phyloP scores from a whole-genome alignment of 306 rosid species.

The Luffa acutangula region DNA sequence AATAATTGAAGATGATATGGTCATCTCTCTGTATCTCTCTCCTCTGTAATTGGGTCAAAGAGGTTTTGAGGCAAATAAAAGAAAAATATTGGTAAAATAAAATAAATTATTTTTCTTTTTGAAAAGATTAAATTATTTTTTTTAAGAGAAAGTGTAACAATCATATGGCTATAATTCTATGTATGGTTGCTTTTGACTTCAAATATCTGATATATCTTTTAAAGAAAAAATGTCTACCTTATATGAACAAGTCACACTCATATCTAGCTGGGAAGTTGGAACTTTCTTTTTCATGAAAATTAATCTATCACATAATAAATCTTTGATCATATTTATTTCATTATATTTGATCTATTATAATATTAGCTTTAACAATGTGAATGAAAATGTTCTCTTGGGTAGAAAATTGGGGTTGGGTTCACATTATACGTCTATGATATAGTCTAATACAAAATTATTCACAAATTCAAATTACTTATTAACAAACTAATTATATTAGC shows the following conservation, averaged over 20 bases:
- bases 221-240: background rate
- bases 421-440: background rate
- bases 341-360: background rate
- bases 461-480: too few species aligned
- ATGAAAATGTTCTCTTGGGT: background rate
- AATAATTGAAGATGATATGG: background rate
- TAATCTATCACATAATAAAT: background rate
- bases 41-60: background rate
- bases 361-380: background rate
- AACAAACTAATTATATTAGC: too few species aligned
- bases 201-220: background rate
- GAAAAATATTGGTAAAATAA: background rate
- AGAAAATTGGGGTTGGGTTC: background rate
- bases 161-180: background rate
- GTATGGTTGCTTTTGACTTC: background rate
- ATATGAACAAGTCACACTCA: background rate
- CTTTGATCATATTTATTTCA: background rate
- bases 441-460: too few species aligned
- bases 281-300: background rate
- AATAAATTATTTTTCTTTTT: background rate
- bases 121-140: background rate
- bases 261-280: background rate
- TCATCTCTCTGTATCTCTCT: background rate
- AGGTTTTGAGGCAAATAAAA: background rate
- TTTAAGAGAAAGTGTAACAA: background rate